Conservation (phyloP, 495 filamentous ascomycete genomes). For the Chaetomium fimeti region DNA sequence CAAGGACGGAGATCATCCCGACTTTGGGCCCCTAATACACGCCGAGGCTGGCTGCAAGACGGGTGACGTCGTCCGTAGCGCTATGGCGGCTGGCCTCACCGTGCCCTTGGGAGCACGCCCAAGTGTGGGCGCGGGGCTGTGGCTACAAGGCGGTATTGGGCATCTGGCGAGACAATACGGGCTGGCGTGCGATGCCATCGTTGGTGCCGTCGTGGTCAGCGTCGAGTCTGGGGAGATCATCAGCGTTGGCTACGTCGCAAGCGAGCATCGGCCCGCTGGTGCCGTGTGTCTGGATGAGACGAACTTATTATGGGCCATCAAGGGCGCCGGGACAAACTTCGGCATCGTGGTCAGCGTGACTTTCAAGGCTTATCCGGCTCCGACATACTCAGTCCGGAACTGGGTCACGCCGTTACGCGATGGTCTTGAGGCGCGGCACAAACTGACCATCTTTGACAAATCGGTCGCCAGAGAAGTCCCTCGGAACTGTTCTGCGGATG, state of each 20-base stretch:
- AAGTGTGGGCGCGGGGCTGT: slow-evolving; percentile 61
- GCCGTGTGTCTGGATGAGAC: slow-evolving; percentile 49
- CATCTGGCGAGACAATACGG: slow-evolving; percentile 58
- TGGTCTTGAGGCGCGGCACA: slow-evolving; percentile 38
- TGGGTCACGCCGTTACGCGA: slow-evolving; percentile 53
- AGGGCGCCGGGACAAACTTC: slow-evolving; percentile 63
- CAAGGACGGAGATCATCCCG: slow-evolving; percentile 32
- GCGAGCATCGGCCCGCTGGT: slow-evolving; percentile 46
- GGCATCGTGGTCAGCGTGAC: slow-evolving; percentile 60
- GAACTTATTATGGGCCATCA: slow-evolving; percentile 61
- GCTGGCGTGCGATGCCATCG: slow-evolving; percentile 60
- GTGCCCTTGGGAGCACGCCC: slow-evolving; percentile 61
- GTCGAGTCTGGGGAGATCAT: slow-evolving; percentile 51
- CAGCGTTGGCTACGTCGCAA: slow-evolving; percentile 54
- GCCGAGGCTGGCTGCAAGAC: slow-evolving; percentile 57
- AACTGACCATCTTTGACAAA: slow-evolving; percentile 48
- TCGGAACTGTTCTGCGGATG: slow-evolving; percentile 53
- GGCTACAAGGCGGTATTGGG: slow-evolving; percentile 66
- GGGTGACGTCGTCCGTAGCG: slow-evolving; percentile 54
- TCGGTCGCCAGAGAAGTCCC: slow-evolving; percentile 44
- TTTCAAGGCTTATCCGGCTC: slow-evolving; percentile 53
- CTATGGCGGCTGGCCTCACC: slow-evolving; percentile 52
- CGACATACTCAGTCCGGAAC: slow-evolving; percentile 47
- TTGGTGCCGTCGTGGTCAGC: slow-evolving; percentile 59
- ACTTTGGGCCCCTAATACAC: slow-evolving; percentile 45